Evolutionary conservation across 768 basidiomycete genomes (phyloP).

Genomic region (Coprinellus aureogranulatus): DNA sequence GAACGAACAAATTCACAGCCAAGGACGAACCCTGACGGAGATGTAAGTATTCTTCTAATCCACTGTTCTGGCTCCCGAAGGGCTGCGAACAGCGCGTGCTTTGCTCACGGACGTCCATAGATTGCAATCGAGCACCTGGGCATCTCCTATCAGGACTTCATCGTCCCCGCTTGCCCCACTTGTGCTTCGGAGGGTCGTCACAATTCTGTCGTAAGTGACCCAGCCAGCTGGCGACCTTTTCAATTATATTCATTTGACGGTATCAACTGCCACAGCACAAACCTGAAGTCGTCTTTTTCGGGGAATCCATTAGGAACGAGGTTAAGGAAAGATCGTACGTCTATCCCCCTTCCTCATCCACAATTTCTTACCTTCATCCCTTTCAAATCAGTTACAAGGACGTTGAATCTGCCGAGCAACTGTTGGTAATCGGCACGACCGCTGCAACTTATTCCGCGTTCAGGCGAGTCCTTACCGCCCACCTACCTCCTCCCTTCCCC

Average conservation of each 20-base stretch:
- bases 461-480: constrained; percentile 44
- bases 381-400: constrained; percentile 45
- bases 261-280: constrained; percentile 52
- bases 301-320: constrained; percentile 72
- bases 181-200: constrained; percentile 59
- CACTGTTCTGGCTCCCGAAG: not conserved
- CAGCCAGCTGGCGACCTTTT: not conserved
- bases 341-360: not conserved
- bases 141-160: constrained; percentile 71
- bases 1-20: constrained; percentile 56
- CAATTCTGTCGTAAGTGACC: constrained; percentile 55
- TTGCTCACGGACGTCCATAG: constrained; percentile 33
- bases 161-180: constrained; percentile 71
- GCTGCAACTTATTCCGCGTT: constrained; percentile 93
- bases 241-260: not conserved
- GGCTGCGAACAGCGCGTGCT: not conserved
- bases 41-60: constrained; percentile 48
- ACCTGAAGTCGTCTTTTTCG: constrained; percentile 84
- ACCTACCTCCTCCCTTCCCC: not conserved
- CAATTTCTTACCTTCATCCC: not conserved
- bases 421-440: constrained; percentile 86
- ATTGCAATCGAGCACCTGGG: constrained; percentile 72
- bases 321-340: constrained; percentile 74
- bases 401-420: constrained; percentile 57
- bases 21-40: constrained; percentile 91